Evolutionary conservation across 2,329 filamentous ascomycete species (phyloP).

Genomic region (Leptographium radiaticola): DNA sequence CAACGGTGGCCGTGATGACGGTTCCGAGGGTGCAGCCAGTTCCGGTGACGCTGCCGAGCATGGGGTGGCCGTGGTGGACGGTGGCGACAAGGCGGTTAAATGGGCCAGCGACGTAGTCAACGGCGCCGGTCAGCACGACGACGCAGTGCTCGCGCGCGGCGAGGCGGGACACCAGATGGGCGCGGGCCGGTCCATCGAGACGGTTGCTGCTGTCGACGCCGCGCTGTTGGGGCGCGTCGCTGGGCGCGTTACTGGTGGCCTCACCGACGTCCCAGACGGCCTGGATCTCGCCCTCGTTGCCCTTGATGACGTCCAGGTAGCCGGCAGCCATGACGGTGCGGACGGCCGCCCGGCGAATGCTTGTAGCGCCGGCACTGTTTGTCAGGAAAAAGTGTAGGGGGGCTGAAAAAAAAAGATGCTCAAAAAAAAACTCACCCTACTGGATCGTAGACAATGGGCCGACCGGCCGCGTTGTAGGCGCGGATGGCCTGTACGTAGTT

Average conservation of each 20-base stretch:
- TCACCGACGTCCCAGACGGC: slow-evolving; percentile 47
- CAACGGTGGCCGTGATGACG: slow-evolving; percentile 61
- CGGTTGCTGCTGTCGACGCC: slow-evolving; percentile 70
- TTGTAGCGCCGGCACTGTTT: slow-evolving; percentile 60
- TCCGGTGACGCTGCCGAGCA: slow-evolving; percentile 59
- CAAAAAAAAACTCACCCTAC: slow-evolving; percentile 48
- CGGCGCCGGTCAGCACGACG: slow-evolving; percentile 69
- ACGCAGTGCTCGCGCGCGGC: slow-evolving; percentile 57
- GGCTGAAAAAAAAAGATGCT: neutral
- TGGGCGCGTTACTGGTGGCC: slow-evolving; percentile 13
- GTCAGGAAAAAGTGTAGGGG: neutral
- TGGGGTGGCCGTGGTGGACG: slow-evolving; percentile 63
- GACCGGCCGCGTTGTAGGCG: slow-evolving; percentile 67
- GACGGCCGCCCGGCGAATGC: slow-evolving; percentile 57
- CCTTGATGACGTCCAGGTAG: slow-evolving; percentile 82
- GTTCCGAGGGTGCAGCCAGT: slow-evolving; percentile 81
- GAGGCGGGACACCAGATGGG: slow-evolving; percentile 48
- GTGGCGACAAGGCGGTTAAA: slow-evolving; percentile 39
- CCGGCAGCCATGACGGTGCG: slow-evolving; percentile 57
- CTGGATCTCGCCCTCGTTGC: slow-evolving; percentile 80
- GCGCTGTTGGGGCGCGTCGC: slow-evolving; percentile 43
- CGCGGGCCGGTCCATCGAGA: slow-evolving; percentile 33
- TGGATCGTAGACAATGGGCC: slow-evolving; percentile 75
- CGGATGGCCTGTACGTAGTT: slow-evolving; percentile 62
- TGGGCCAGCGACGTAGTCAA: slow-evolving; percentile 70